Conservation (phyloP, 75 land plant species). For the Pinus tabuliformis region DNA sequence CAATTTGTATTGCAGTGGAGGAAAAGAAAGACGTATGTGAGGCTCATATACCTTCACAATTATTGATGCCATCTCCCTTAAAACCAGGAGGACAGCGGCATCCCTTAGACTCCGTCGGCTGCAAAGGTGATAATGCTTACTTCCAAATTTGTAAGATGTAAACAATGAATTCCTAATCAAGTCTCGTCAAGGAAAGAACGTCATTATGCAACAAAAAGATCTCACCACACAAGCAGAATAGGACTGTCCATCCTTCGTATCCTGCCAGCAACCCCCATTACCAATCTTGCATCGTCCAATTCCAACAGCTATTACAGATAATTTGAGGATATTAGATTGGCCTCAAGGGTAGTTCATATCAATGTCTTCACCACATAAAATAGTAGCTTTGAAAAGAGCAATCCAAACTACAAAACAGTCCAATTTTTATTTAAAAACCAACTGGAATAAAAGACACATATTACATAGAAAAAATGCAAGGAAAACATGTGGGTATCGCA, state of each 20-base stretch:
- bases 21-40: not conserved
- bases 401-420: too few relatives aligned
- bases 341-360: not conserved
- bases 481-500: too few relatives aligned
- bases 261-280: conserved; percentile 96
- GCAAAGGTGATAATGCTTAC: not conserved
- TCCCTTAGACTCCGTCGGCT: conserved; percentile 20
- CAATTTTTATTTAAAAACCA: too few relatives aligned
- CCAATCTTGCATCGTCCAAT: conserved; percentile 72
- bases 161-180: not conserved
- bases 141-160: not conserved
- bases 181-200: not conserved
- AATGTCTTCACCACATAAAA: not conserved
- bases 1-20: too few relatives aligned
- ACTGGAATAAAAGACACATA: too few relatives aligned
- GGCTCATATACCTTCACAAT: conserved; percentile 27
- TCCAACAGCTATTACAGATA: conserved; percentile 57
- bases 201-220: not conserved
- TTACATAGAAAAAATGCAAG: too few relatives aligned
- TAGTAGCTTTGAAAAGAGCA: not conserved
- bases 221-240: conserved; percentile 86
- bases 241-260: conserved; percentile 46
- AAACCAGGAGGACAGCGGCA: conserved; percentile 44
- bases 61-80: conserved; percentile 32
- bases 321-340: not conserved